Evolutionary conservation across 1,139 yeast species (phyloP), one percentile per base, ranked within the genome.

Genomic region (Taphrina sp.): DNA sequence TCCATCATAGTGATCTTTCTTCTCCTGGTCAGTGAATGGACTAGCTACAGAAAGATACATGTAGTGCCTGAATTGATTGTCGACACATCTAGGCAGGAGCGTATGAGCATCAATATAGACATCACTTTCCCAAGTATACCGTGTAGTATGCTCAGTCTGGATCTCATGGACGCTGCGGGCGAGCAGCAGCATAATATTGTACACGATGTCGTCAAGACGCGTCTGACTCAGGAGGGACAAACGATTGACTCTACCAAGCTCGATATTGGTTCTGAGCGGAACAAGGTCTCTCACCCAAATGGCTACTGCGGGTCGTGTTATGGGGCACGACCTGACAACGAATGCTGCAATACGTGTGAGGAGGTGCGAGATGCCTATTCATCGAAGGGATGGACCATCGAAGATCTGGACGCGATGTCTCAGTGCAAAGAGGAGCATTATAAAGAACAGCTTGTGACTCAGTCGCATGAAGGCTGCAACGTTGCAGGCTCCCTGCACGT

Each of bases 381-480:
- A 22, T 78, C 76, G 19, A 76, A 74, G 24, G 81, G 80, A 31
- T 92, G 98, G 98, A 92, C 85, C 2, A 90, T 92, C 69, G 84
- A 72, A 64, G 97, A 92, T 67, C 97, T 97, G 58, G 75, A 77
- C 55, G 81, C 85, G 60, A 80, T 92, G 59, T 87, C 81, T 61
- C 97, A 90, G 71, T 92, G 98, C 76, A 96, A 87, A 67, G 73
- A 73, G 7, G 96, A 89, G 68, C 94, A 95, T 8, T 89, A 86
- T 69, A 95, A 87, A 37, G 68, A 73, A 19, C 74, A 73, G 38
- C 70, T 90, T 55, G 76, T 74, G 52, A 77, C 75, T 14, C 76
- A 84, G 64, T 73, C 86, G 59, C 68, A 76, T 58, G 96, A 90
- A 70, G 98, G 98, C 5, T 92, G 98, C 72, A 77, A 95, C 63